phyloP scores from a whole-genome alignment of 1,284 basidiomycete species.

The Malassezia arunalokei region DNA sequence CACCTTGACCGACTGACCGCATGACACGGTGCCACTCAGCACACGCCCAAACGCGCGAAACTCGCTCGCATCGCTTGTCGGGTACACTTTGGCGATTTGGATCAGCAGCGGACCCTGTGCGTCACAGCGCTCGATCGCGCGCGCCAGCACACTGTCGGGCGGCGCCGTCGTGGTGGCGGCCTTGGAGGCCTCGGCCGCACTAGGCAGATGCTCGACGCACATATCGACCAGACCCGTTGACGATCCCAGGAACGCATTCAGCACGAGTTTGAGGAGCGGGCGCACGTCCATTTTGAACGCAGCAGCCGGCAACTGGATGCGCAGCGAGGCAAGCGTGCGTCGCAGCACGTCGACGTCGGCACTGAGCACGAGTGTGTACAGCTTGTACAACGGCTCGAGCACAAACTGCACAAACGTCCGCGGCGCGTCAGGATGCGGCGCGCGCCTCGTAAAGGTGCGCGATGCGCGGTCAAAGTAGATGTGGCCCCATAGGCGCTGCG shows the following conservation, averaged over 20 bases:
- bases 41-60: constrained; percentile 93
- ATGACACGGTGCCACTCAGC: constrained; percentile 73
- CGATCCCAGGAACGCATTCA: constrained; percentile 85
- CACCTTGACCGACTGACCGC: constrained; percentile 80
- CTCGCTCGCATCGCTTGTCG: constrained; percentile 84
- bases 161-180: constrained; percentile 29
- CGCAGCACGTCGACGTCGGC: constrained; percentile 75
- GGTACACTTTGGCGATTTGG: constrained; percentile 83
- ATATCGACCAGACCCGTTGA: constrained; percentile 80
- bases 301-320: constrained; percentile 77
- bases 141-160: constrained; percentile 46
- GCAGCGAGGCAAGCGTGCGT: constrained; percentile 64
- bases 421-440: constrained; percentile 64
- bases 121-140: constrained; percentile 69
- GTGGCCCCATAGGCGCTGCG: constrained; percentile 90
- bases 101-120: constrained; percentile 78
- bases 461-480: constrained; percentile 75
- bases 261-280: constrained; percentile 79
- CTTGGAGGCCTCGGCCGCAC: constrained; percentile 65
- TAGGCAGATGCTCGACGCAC: constrained; percentile 77
- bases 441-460: constrained; percentile 79
- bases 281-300: constrained; percentile 98
- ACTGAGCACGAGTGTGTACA: constrained; percentile 84
- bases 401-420: constrained; percentile 93
- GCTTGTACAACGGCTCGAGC: constrained; percentile 89